Evolutionary conservation across 225 moss, liverwort and hornwort species (phyloP).

Genomic region (Polytrichum formosum): DNA sequence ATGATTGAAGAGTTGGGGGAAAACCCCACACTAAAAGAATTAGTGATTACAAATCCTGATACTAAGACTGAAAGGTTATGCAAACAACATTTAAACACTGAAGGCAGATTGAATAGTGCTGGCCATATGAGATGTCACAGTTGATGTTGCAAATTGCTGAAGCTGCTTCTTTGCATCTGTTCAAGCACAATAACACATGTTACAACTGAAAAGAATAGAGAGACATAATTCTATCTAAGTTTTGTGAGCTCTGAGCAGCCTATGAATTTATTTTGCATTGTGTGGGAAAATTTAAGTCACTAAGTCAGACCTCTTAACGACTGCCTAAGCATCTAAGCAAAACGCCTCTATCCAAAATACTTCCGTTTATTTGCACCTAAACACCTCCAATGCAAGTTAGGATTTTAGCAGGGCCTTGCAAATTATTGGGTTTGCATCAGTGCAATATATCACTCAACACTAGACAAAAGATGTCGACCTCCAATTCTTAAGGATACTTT

Average conservation of each 20-base stretch:
- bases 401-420: neutral
- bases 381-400: neutral
- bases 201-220: neutral
- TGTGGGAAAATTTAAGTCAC: neutral
- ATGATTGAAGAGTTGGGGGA: neutral
- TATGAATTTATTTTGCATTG: neutral
- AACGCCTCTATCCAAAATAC: neutral
- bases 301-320: neutral
- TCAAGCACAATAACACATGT: conserved; percentile 12
- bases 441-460: neutral
- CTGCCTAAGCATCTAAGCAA: neutral
- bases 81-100: conserved; percentile 33
- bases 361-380: neutral
- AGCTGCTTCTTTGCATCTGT: conserved; percentile 71
- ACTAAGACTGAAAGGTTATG: conserved; percentile 1
- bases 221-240: no score
- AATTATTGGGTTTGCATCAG: neutral
- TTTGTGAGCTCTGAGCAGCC: neutral
- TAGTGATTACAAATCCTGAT: neutral
- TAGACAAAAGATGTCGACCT: neutral
- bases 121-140: conserved; percentile 49
- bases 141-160: conserved; percentile 53
- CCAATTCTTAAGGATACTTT: neutral
- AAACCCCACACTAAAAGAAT: conserved; percentile 1
- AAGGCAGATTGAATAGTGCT: conserved; percentile 54